These are phyloP conservation scores for Ormosia semicastrata DNA, from an alignment of 306 rosid genomes.

Conservation along the genomic window DNA sequence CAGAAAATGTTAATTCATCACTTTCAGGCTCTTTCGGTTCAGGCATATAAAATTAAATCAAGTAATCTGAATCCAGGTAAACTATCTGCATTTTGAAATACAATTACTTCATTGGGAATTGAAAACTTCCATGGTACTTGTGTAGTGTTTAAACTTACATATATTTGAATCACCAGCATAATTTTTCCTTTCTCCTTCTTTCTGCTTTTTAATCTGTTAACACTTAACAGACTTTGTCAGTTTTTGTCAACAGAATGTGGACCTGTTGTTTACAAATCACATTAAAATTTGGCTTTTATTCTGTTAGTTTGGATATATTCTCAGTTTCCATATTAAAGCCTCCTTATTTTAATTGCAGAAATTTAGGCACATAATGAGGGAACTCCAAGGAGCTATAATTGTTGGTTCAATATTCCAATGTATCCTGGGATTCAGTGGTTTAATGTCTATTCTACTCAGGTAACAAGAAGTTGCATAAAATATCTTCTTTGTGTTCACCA, in stretches of 20 bases:
- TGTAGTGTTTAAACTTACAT: neutral
- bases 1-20: constrained; percentile 5
- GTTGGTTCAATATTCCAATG: constrained; percentile 84
- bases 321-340: constrained; percentile 12
- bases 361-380: constrained; percentile 95
- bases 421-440: constrained; percentile 85
- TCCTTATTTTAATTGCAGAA: constrained; percentile 56
- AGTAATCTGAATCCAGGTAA: neutral
- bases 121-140: neutral
- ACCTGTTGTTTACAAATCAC: neutral
- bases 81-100: constrained; percentile 16
- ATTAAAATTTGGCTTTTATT: constrained; percentile 1
- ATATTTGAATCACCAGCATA: neutral
- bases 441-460: constrained; percentile 85
- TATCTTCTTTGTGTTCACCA: constrained; percentile 2
- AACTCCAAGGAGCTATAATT: constrained; percentile 95
- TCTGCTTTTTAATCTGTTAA: constrained; percentile 11
- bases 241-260: neutral
- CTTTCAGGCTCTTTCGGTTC: constrained; percentile 22
- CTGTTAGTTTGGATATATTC: constrained; percentile 17
- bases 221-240: neutral
- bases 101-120: constrained; percentile 17
- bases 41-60: constrained; percentile 5
- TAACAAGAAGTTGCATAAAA: constrained; percentile 30
- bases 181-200: neutral